Base-by-base conservation (phyloP, 2,329 filamentous ascomycete genomes). In the Colletotrichum sp. region DNA sequence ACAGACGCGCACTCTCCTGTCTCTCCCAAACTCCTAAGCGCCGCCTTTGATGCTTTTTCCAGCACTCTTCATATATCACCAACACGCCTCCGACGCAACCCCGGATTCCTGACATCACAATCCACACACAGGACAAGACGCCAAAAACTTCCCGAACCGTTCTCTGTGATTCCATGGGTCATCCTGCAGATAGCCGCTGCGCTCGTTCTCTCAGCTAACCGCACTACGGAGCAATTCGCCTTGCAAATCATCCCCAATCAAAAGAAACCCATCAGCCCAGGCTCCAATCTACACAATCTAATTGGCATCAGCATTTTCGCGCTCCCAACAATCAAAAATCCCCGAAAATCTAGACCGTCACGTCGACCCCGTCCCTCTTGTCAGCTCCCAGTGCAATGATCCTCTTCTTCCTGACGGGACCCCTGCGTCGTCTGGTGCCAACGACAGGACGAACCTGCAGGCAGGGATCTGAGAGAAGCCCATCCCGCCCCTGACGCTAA, bases 271-370 rank as follows among this genome's bases (percentile, higher is more conserved):
- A 56, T 48, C 30, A 34, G 48, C 18, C 52, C 16, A 48, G 62
- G 62, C 6, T 34, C 61, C 32, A 59, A 26, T 26, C 30, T 48
- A 48, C 2, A 30, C 16, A 56, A 70, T 36, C 21, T 58, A 28
- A 58, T 58, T 21, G 32, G 30, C 52, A 36, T 38, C 36, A 59
- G 67, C 52, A n/a, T 26, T 55, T 21, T 5, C 26, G 13, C 18
- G 7, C 52, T 56, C 38, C 24, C 70, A 36, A 73, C 63, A 61
- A 26, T 26, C 55, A 34, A 75, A 63, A 71, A 24, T 72, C 69
- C 56, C 72, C 69, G 72, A 66, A 62, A 63, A 61, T 75, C 73
- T 73, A 72, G 63, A 64, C 69, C 56, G 21, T 34, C 55, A 26
- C 24, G n/a, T 56, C 13, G 18, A 16, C 43, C 24, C 26, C 43